Percentiles rank a stretch among this genome's conserved stretches.
These are phyloP conservation scores for Thozetella sp. DNA, from an alignment of 495 filamentous ascomycete species.

Conservation along the genomic window DNA sequence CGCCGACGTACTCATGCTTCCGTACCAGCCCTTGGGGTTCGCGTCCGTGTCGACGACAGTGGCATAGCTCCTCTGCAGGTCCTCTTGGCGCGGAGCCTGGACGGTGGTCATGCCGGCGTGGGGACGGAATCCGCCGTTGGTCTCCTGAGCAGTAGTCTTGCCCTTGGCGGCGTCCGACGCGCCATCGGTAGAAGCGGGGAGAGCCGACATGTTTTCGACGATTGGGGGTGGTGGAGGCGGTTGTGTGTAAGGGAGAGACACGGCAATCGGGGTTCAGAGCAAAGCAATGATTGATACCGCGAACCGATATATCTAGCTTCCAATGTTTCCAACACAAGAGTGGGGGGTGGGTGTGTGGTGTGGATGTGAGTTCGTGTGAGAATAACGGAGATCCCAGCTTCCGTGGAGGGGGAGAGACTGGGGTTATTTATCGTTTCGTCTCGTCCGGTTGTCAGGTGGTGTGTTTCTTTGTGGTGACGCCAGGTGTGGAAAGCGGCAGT, in stretches of 20 bases:
- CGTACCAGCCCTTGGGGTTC: conserved; percentile 86
- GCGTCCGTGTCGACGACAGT: conserved; percentile 72
- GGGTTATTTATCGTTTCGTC: neutral
- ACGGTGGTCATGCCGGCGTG: conserved; percentile 71
- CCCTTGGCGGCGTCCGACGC: conserved; percentile 16
- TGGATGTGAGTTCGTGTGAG: neutral
- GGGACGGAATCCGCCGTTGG: conserved; percentile 35
- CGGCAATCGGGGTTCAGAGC: no score
- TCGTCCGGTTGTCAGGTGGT: neutral
- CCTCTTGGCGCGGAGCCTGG: conserved; percentile 76
- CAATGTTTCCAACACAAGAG: neutral
- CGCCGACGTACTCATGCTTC: conserved; percentile 70
- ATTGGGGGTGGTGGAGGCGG: no score
- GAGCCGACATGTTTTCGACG: neutral
- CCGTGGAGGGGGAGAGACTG: neutral
- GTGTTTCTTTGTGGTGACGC: neutral
- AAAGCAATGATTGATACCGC: no score
- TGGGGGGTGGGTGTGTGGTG: neutral
- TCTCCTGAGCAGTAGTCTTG: conserved; percentile 17
- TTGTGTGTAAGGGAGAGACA: no score
- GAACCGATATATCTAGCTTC: no score
- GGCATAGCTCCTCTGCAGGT: conserved; percentile 90
- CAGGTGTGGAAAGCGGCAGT: neutral
- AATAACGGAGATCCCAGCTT: neutral
- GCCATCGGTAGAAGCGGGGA: neutral